Base-by-base conservation (phyloP, 1,139 yeast genomes). In the Kluyveromyces sp. region DNA sequence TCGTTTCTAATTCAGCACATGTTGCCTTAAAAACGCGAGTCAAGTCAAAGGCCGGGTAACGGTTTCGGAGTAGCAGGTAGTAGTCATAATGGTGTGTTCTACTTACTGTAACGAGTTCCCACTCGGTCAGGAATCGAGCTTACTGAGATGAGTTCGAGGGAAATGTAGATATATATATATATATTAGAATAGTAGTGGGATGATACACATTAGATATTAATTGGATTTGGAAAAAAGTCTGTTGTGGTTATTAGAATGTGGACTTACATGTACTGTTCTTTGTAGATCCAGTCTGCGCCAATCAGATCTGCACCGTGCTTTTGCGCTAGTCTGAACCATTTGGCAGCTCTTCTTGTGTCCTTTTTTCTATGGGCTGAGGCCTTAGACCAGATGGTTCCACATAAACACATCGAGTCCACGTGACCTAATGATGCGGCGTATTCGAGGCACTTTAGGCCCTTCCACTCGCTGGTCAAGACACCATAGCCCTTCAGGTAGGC, bases 271-370 rank as follows among this genome's bases (percentile, higher is more conserved):
- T 84, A 84, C 68, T 83, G 83, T 41, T 78, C 80, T 62, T 83
- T 83, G 68, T 83, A 80, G 39, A 84, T 83, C 94, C 94, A 85
- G 49, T 82, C 78, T 51, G 83, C 81, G 1, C 90, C 90, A 34
- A 82, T 77, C 50, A 81, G 68, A 54, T 73, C 77, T 26, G 77
- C 77, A 1, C 92, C 94, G 54, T 75, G 73, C 15, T 74, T 68
- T 45, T 81, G 90, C 27, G 88, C 83, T 37, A 79, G 65, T 44
- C 94, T 69, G 51, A 80, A 75, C 79, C 90, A 81, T 8, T 80
- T 78, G 2, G 94, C 87, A 2, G 95, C 89, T 55, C 76, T 69
- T 44, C 67, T 64, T 44, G 74, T 64, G 59, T 86, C 87, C 57
- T 79, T 81, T 63, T 79, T 80, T 30, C 78, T 60, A 42, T 72